Conservation (phyloP, 2,329 filamentous ascomycete species). For the Apiospora sp. region DNA sequence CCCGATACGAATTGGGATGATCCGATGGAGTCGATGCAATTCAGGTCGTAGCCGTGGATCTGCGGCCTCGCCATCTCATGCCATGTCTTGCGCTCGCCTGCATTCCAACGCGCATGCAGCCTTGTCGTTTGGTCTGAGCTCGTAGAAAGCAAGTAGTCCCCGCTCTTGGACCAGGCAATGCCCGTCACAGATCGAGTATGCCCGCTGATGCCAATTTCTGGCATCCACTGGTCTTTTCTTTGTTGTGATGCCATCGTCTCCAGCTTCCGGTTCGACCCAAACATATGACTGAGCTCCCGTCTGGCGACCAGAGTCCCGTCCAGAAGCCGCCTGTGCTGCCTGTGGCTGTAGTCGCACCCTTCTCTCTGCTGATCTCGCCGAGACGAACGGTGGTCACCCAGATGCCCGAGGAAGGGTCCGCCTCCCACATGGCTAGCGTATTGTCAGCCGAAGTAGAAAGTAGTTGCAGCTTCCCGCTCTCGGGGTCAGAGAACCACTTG, state of each 20-base stretch:
- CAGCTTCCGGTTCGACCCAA: conserved; percentile 93
- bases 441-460: conserved; percentile 95
- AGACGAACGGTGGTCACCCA: conserved; percentile 89
- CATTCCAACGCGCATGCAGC: conserved; percentile 81
- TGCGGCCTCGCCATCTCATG: conserved; percentile 96
- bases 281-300: conserved; percentile 77
- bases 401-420: conserved; percentile 82
- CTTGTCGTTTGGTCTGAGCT: conserved; percentile 92
- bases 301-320: conserved; percentile 90
- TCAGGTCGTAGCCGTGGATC: conserved; percentile 97
- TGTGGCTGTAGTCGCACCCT: conserved; percentile 95
- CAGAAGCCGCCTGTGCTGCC: conserved; percentile 97
- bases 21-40: conserved; percentile 84
- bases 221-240: conserved; percentile 74
- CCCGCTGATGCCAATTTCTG: conserved; percentile 79
- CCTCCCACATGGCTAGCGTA: conserved; percentile 91
- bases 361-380: conserved; percentile 92
- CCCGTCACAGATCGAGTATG: conserved; percentile 85
- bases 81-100: conserved; percentile 67
- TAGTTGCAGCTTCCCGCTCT: conserved; percentile 68
- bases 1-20: conserved; percentile 86
- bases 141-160: conserved; percentile 87
- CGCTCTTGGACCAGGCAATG: conserved; percentile 82
- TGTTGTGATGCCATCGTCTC: conserved; percentile 80
- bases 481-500: conserved; percentile 68